Conservation (phyloP, 2,329 filamentous ascomycete species). For the Trichoderma lentiforme region DNA sequence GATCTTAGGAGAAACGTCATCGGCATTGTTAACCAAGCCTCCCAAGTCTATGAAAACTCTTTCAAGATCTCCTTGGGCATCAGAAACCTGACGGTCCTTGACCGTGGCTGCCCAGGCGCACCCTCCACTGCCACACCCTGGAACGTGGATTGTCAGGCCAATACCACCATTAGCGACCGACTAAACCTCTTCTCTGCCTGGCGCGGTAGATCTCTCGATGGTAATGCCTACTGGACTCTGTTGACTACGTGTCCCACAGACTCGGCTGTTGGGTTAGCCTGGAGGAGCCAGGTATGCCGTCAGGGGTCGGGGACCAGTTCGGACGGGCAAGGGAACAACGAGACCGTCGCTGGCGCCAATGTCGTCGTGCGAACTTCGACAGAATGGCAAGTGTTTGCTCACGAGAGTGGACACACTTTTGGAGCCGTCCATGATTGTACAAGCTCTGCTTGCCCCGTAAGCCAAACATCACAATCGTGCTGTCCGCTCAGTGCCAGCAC, state of each 20-base stretch:
- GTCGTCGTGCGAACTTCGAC: conserved; percentile 79
- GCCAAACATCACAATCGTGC: conserved; percentile 56
- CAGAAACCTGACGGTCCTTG: conserved; percentile 76
- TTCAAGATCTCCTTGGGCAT: conserved; percentile 96
- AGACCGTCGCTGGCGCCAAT: conserved; percentile 81
- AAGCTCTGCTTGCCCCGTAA: conserved; percentile 62
- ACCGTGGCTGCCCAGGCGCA: conserved; percentile 69
- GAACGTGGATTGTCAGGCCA: conserved; percentile 72
- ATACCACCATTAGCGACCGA: conserved; percentile 67
- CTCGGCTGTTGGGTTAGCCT: conserved; percentile 84
- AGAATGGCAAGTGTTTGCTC: conserved; percentile 95
- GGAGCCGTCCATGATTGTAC: conserved; percentile 94
- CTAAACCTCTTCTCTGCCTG: conserved; percentile 86
- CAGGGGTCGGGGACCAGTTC: conserved; percentile 54
- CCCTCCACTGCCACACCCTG: conserved; percentile 68
- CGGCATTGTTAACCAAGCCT: conserved; percentile 78
- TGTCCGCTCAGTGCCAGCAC: conserved; percentile 67
- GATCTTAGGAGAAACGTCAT: conserved; percentile 71
- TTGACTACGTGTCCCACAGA: conserved; percentile 78
- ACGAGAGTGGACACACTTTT: conserved; percentile 92
- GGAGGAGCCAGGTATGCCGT: conserved; percentile 84
- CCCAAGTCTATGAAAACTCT: conserved; percentile 79
- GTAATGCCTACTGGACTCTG: conserved; percentile 90
- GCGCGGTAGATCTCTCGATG: conserved; percentile 74
- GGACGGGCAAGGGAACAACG: conserved; percentile 48